phyloP scores from a whole-genome alignment of 2,329 filamentous ascomycete species.

The Claviceps quebecensis region DNA sequence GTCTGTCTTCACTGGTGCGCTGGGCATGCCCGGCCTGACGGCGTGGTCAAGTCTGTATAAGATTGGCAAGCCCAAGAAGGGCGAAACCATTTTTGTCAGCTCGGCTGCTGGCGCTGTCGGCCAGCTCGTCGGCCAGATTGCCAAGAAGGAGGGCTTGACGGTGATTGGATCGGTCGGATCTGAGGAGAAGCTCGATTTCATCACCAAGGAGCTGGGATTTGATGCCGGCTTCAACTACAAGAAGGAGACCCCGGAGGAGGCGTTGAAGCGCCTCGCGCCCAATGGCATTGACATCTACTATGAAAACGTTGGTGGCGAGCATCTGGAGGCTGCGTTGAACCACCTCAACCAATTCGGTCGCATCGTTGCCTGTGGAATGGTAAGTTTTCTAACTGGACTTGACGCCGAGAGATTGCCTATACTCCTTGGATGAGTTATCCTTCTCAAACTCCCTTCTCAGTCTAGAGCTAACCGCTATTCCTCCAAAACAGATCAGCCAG shows the following conservation, averaged over 20 bases:
- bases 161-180: conserved; percentile 72
- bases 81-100: conserved; percentile 69
- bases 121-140: conserved; percentile 69
- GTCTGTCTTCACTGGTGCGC: conserved; percentile 55
- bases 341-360: conserved; percentile 48
- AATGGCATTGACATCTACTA: conserved; percentile 60
- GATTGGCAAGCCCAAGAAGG: conserved; percentile 47
- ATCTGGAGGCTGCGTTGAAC: conserved; percentile 31
- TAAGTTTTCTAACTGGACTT: conserved; percentile 14
- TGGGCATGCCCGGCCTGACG: conserved; percentile 49
- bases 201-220: conserved; percentile 35
- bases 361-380: conserved; percentile 51
- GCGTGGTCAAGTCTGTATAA: conserved; percentile 56
- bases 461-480: background rate
- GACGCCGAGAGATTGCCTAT: too few relatives aligned
- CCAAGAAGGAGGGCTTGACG: conserved; percentile 64
- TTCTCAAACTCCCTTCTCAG: background rate
- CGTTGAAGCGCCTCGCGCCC: conserved; percentile 56
- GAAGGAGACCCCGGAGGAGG: conserved; percentile 56
- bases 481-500: conserved; percentile 41
- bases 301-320: conserved; percentile 40
- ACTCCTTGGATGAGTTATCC: too few relatives aligned
- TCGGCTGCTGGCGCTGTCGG: conserved; percentile 72
- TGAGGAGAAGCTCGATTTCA: conserved; percentile 64
- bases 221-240: conserved; percentile 74